These are phyloP conservation scores for Spiraea crenata DNA, from an alignment of 331 rosid genomes.

Conservation along the genomic window DNA sequence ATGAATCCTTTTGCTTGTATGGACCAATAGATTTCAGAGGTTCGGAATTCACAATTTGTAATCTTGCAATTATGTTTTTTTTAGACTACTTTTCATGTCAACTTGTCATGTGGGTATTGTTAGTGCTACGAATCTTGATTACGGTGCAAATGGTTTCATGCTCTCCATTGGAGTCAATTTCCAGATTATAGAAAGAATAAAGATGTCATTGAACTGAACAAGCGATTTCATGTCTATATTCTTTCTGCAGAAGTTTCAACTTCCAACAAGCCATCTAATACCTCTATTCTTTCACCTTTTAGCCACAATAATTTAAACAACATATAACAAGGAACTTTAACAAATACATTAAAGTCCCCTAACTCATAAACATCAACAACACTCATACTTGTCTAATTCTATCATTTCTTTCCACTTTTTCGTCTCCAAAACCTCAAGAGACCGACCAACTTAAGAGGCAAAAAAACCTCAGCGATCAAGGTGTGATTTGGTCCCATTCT, in stretches of 20 bases:
- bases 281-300: slow-evolving; percentile 12
- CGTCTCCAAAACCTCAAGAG: not conserved
- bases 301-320: slow-evolving; percentile 21
- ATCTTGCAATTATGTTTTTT: not conserved
- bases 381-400: slow-evolving; percentile 14
- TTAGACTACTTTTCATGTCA: not conserved
- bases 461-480: slow-evolving; percentile 19
- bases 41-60: no score
- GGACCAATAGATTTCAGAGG: no score
- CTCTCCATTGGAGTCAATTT: no score
- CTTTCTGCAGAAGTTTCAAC: slow-evolving; percentile 1
- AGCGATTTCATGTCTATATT: slow-evolving; percentile 15
- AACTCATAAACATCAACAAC: slow-evolving; percentile 9
- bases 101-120: slow-evolving; percentile 31
- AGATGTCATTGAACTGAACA: not conserved
- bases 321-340: slow-evolving; percentile 21
- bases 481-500: slow-evolving; percentile 26
- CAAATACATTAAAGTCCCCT: slow-evolving; percentile 24
- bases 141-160: slow-evolving; percentile 64
- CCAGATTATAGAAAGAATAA: not conserved
- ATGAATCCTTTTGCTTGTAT: no score
- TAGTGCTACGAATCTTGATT: slow-evolving; percentile 70
- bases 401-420: slow-evolving; percentile 7
- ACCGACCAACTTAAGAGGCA: not conserved
- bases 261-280: not conserved